Percentiles rank a stretch among this genome's conserved stretches.
These are phyloP conservation scores for Chaetomiaceae sp. DNA, from an alignment of 2,329 filamentous ascomycete species.

Conservation along the genomic window DNA sequence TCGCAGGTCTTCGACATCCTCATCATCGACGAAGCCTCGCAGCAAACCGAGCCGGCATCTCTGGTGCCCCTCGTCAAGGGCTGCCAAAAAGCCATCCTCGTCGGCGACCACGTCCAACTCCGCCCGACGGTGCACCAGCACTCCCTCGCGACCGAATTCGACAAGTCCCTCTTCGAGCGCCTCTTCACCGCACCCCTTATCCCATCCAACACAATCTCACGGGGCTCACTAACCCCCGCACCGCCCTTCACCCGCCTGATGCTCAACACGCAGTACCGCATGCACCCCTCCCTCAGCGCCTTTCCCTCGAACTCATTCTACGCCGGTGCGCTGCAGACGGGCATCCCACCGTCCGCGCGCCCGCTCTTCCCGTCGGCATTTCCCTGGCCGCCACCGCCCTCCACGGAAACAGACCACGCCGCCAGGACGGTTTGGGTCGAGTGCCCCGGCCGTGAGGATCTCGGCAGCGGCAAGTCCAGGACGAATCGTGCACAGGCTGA, in stretches of 20 bases:
- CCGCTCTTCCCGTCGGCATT: slow-evolving; percentile 26
- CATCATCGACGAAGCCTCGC: slow-evolving; percentile 44
- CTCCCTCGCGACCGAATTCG: slow-evolving; percentile 32
- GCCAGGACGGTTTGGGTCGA: slow-evolving; percentile 34
- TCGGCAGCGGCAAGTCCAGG: slow-evolving; percentile 37
- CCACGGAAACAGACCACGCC: no score
- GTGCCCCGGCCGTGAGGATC: slow-evolving; percentile 33
- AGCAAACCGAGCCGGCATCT: slow-evolving; percentile 40
- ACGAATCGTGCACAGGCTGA: slow-evolving; percentile 35
- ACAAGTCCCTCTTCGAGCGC: slow-evolving; percentile 41
- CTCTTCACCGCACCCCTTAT: slow-evolving; percentile 32
- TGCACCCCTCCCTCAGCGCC: slow-evolving; percentile 37
- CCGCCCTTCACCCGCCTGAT: slow-evolving; percentile 29
- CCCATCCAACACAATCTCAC: not conserved
- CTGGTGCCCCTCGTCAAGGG: slow-evolving; percentile 40
- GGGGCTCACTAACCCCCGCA: not conserved
- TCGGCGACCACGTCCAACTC: slow-evolving; percentile 44
- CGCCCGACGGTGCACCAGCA: slow-evolving; percentile 38
- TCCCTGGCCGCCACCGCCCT: slow-evolving; percentile 3
- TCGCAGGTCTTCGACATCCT: slow-evolving; percentile 36
- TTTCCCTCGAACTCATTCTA: slow-evolving; percentile 41
- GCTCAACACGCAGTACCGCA: slow-evolving; percentile 42
- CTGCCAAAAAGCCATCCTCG: slow-evolving; percentile 38
- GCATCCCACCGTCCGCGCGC: slow-evolving; percentile 23
- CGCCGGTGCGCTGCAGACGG: slow-evolving; percentile 32